Evolutionary conservation across 2,329 filamentous ascomycete species (phyloP).

Genomic region (Ilyonectria destructans): DNA sequence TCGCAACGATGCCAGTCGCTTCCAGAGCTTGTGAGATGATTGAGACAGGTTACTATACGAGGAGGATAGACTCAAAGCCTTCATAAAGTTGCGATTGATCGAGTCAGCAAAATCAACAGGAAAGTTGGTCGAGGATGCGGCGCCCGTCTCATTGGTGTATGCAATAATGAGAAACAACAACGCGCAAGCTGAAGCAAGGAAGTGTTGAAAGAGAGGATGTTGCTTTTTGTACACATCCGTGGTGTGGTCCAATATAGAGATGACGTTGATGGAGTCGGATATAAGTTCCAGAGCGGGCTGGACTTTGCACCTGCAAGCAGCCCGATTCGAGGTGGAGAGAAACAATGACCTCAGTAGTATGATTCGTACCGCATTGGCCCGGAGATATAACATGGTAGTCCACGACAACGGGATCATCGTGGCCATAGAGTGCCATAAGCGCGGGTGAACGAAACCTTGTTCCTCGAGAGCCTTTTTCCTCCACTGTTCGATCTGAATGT

Average conservation of each 20-base stretch:
- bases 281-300: constrained; percentile 2
- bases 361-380: constrained; percentile 1
- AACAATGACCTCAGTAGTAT: constrained; percentile 5
- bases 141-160: constrained; percentile 7
- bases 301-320: neutral
- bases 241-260: neutral
- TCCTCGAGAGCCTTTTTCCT: constrained; percentile 8
- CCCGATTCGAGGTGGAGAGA: neutral
- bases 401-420: neutral
- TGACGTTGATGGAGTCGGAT: constrained; percentile 3
- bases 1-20: constrained; percentile 7
- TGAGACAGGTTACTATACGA: constrained; percentile 3
- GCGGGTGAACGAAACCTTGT: constrained; percentile 10
- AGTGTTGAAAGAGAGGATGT: constrained; percentile 9
- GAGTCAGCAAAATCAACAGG: constrained; percentile 6
- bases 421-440: neutral
- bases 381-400: constrained; percentile 12
- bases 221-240: constrained; percentile 7
- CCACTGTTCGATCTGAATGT: constrained; percentile 17
- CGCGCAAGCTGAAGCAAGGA: constrained; percentile 1
- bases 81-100: neutral
- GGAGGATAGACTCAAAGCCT: constrained; percentile 1
- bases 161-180: constrained; percentile 6
- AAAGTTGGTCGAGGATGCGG: neutral
- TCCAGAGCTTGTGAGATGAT: constrained; percentile 2